Base-by-base conservation (phyloP, 2,329 filamentous ascomycete genomes). In the Venturia pyrina region DNA sequence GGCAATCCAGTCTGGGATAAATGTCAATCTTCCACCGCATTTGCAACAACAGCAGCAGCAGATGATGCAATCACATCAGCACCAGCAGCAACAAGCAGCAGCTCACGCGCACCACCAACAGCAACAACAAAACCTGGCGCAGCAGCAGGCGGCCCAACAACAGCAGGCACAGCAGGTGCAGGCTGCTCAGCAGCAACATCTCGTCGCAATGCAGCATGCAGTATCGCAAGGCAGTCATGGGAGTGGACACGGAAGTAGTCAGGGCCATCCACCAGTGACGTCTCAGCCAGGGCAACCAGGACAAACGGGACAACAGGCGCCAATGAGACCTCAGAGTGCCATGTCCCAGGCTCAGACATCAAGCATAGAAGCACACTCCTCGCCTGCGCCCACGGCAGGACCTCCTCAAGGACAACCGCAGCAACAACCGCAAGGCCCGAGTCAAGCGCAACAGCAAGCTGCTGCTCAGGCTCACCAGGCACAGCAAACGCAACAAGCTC, bases 201-300 rank as follows among this genome's bases (percentile, higher is more conserved):
- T 59, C 73, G 76, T 34, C 74, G 75, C 37, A 76, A 78, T 65
- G 77, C 77, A 76, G 43, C 74, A 75, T 61, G 69, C 69, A 69
- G 78, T 78, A 66, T 71, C 73, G 43, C 75, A 77, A 68, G 34
- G 40, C 32, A 40, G 43, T 21, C 75, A 81, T 66, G 79, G 74
- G 1, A 76, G 77, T 43, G 81, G 79, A 0, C 80, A 82, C 70
- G 76, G 77, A 64, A 81, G 80, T 67, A 81, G 81, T 66, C 78
- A 77, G 63, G 78, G 79, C 41, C 78, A 80, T 68, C 71, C 75
- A 13, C 53, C 53, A 21, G 32, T 59, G 2, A 76, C 75, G 1
- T 75, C 75, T 7, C 77, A 75, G 24, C 74, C 75, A 68, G 71
- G 73, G 37, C 73, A 73, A 64, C 75, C 75, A 68, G 71, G 73